Conservation (phyloP, 1,284 basidiomycete genomes). For the Stygiomarasmius scandens region DNA sequence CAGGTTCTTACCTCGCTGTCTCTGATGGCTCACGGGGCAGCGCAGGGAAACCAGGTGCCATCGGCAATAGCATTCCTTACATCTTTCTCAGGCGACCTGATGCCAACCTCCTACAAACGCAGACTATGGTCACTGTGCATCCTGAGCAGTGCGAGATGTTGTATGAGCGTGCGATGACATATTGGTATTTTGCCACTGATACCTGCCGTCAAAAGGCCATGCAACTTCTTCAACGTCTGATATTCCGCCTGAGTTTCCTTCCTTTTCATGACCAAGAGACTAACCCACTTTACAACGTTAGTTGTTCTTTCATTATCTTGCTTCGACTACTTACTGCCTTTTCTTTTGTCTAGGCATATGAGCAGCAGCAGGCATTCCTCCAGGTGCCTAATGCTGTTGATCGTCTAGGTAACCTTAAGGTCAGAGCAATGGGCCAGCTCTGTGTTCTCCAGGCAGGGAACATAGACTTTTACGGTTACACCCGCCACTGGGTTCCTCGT, state of each 20-base stretch:
- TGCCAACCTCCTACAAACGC: neutral
- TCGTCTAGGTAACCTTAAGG: neutral
- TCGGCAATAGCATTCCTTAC: neutral
- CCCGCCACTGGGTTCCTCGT: conserved; percentile 1
- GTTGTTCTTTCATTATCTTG: neutral
- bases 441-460: neutral
- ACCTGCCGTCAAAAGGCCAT: neutral
- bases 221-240: neutral
- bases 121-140: neutral
- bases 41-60: neutral
- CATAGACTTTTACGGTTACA: conserved; percentile 1
- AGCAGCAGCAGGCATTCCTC: neutral
- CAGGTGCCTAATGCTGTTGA: neutral
- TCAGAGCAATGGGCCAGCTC: neutral
- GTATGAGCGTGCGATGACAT: conserved; percentile 1
- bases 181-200: conserved; percentile 1
- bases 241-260: neutral
- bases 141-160: conserved; percentile 3
- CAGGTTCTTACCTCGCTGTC: neutral
- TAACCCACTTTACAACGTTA: neutral
- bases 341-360: too few relatives aligned
- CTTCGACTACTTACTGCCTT: neutral
- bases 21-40: neutral
- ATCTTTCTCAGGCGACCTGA: neutral
- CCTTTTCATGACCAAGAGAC: neutral